Evolutionary conservation across 2,329 filamentous ascomycete species (phyloP), one percentile per base, ranked within the genome.

Genomic region (Sordariomycetes sp.): DNA sequence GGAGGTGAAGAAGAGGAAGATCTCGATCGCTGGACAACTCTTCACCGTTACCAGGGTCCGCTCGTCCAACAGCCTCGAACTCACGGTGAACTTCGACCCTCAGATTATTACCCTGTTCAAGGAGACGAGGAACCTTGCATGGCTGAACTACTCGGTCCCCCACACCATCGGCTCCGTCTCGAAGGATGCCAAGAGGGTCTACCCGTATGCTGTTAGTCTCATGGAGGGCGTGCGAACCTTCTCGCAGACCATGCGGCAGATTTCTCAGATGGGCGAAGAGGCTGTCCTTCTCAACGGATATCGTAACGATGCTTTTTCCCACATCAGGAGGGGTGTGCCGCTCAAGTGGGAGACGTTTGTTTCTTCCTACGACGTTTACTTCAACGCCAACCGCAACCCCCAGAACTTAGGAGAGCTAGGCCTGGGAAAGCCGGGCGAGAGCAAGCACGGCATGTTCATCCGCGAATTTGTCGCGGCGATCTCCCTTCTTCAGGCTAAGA

Each of bases 191-290:
- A 96, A 96, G 72, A 84, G 94, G 56, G 94, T 99, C 3, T 99
- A 99, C 65, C 94, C 94, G 0, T 99, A 95, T 66, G 94, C 95
- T 25, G 91, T 99, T 62, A 97, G 91, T 66, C 74, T 99, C 62
- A 99, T 99, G 90, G 94, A 99, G 72, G 97, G 90, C 65, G 90
- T 97, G n/a, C 83, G 91, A 59, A 97, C 90, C 0, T 86, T 95
- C 61, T 82, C 90, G 1, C 92, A 97, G 70, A 96, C 90, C 0
- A 86, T 87, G 63, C 85, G 90, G 34, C 84, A 88, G 55, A 95
- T 99, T 59, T 77, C 83, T 20, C 82, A 87, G 57, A 92, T 99
- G 89, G 81, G 85, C 12, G 88, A 92, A 62, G 90, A 96, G 59
- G 84, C 90, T 1, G 85, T 95, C 54, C 76, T 99, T 24, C 78